A percentile compares a stretch with the other conserved stretches of the same genome.
Evolutionary conservation across 768 basidiomycete genomes (phyloP).

Genomic region (Phylloporus rhodoxanthus): DNA sequence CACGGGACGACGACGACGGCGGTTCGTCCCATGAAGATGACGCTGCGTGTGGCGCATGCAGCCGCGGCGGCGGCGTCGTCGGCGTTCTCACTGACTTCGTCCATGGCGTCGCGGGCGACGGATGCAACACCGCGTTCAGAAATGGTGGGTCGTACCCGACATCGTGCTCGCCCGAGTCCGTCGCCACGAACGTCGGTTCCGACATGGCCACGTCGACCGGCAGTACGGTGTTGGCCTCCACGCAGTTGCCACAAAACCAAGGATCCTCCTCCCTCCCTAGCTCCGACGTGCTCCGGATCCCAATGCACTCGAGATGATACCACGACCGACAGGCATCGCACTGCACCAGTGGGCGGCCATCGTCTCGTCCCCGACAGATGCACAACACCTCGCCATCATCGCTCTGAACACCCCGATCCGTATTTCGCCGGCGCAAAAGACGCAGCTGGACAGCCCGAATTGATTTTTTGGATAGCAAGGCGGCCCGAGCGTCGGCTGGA

Average conservation of each 20-base stretch:
- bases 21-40: conserved; percentile 43
- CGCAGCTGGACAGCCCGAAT: conserved; percentile 57
- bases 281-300: conserved; percentile 56
- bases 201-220: conserved; percentile 27
- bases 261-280: conserved; percentile 73
- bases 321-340: conserved; percentile 76
- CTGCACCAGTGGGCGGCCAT: conserved; percentile 73
- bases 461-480: conserved; percentile 65
- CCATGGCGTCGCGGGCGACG: conserved; percentile 55
- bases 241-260: conserved; percentile 68
- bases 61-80: conserved; percentile 49
- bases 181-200: conserved; percentile 68
- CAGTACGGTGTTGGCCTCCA: conserved; percentile 37
- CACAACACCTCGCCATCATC: conserved; percentile 54
- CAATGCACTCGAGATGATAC: conserved; percentile 80
- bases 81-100: conserved; percentile 33
- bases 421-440: conserved; percentile 36
- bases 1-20: conserved; percentile 39
- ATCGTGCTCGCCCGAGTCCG: conserved; percentile 41
- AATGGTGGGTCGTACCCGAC: conserved; percentile 48
- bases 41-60: conserved; percentile 24
- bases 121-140: conserved; percentile 46
- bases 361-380: conserved; percentile 60
- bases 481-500: conserved; percentile 71
- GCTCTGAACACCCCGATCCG: conserved; percentile 31